Percentiles rank a stretch among this genome's conserved stretches.
These are phyloP conservation scores for Penicillium freii DNA, from an alignment of 2,329 filamentous ascomycete species.

Conservation along the genomic window DNA sequence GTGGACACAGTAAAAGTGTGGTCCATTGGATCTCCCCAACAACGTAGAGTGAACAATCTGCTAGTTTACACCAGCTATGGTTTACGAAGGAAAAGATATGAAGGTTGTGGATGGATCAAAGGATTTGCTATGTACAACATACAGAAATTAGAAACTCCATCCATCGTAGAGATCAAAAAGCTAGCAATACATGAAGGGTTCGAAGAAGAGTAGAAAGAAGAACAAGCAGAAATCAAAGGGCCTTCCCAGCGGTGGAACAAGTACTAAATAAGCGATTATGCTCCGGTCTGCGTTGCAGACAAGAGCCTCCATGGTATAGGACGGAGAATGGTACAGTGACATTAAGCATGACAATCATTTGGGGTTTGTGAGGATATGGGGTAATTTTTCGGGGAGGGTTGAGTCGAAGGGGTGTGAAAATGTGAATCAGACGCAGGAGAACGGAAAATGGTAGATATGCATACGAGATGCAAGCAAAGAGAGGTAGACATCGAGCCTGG, in stretches of 20 bases:
- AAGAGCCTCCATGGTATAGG: slow-evolving; percentile 7
- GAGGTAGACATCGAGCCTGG: not conserved
- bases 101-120: slow-evolving; percentile 1
- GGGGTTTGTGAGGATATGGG: not conserved
- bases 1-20: not conserved
- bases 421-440: not conserved
- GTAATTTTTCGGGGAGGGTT: not conserved
- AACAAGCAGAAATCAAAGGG: slow-evolving; percentile 1
- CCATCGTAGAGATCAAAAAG: slow-evolving; percentile 13
- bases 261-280: slow-evolving; percentile 5
- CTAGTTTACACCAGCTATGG: not conserved
- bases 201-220: slow-evolving; percentile 5
- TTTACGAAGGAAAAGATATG: not conserved
- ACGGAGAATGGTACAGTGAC: slow-evolving; percentile 10
- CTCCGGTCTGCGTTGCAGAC: slow-evolving; percentile 7
- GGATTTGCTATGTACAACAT: slow-evolving; percentile 27
- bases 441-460: not conserved
- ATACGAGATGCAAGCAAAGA: not conserved
- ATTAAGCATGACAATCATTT: slow-evolving; percentile 13
- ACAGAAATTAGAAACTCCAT: slow-evolving; percentile 13
- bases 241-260: slow-evolving; percentile 2
- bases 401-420: not conserved
- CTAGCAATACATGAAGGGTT: slow-evolving; percentile 26
- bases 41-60: not conserved
- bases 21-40: not conserved